These are phyloP conservation scores for Pythium dissotocum DNA, from an alignment of 352 stramenopile species.

Conservation along the genomic window DNA sequence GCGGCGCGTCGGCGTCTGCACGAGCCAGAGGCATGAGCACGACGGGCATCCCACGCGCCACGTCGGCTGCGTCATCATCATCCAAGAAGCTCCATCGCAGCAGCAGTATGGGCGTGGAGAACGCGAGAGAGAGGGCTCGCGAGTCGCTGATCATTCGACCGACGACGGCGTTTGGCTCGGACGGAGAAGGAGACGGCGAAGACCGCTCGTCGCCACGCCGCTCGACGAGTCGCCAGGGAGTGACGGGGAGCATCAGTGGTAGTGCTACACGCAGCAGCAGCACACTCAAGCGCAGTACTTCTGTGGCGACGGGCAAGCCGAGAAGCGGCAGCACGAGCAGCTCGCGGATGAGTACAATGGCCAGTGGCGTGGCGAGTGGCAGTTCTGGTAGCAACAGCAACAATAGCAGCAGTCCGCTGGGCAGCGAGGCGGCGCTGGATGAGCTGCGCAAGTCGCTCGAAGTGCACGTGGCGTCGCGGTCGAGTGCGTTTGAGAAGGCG, in stretches of 20 bases:
- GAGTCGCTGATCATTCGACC: constrained; percentile 32
- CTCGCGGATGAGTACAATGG: background rate
- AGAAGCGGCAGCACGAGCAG: constrained; percentile 8
- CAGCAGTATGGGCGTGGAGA: constrained; percentile 24
- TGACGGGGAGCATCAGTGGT: background rate
- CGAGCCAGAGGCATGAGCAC: constrained; percentile 10
- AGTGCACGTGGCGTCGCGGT: constrained; percentile 55
- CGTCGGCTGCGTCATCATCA: constrained; percentile 1
- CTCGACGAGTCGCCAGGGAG: background rate
- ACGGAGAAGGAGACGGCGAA: constrained; percentile 19
- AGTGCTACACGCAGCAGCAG: background rate
- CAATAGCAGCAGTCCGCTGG: background rate
- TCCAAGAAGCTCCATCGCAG: constrained; percentile 22
- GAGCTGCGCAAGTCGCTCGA: constrained; percentile 58
- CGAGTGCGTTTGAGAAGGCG: constrained; percentile 63
- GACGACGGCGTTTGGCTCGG: constrained; percentile 16
- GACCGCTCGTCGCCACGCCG: constrained; percentile 5
- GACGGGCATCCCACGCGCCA: constrained; percentile 21
- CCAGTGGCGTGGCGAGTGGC: background rate
- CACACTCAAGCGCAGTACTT: constrained; percentile 13
- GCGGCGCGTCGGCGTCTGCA: background rate
- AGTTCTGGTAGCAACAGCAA: background rate
- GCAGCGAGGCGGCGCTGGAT: constrained; percentile 5
- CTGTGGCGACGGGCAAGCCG: constrained; percentile 8
- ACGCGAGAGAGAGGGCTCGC: constrained; percentile 16